Evolutionary conservation across 2,329 filamentous ascomycete species (phyloP).

Genomic region (Calonectria pteridis): DNA sequence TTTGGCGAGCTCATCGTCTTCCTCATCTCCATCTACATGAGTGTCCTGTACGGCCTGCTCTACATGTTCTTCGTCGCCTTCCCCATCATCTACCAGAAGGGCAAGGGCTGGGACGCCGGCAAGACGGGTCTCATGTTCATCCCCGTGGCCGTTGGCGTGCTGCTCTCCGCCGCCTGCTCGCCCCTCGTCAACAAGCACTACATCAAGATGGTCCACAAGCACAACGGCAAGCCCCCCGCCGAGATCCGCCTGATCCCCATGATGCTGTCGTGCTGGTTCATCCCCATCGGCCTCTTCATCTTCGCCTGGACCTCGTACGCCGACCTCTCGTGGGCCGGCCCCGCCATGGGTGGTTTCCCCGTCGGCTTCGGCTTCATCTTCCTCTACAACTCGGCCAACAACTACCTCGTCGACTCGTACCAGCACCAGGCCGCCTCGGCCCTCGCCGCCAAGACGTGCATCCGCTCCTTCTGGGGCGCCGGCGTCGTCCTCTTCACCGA

Average conservation of each 20-base stretch:
- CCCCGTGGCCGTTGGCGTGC: conserved; percentile 81
- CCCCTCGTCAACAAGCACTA: conserved; percentile 88
- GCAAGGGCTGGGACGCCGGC: conserved; percentile 82
- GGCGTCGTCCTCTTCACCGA: conserved; percentile 81
- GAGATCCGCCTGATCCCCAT: conserved; percentile 86
- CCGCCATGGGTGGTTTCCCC: conserved; percentile 76
- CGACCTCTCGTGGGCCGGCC: conserved; percentile 76
- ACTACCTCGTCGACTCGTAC: conserved; percentile 76
- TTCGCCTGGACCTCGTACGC: conserved; percentile 75
- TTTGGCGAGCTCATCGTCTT: conserved; percentile 89
- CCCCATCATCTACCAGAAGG: conserved; percentile 79
- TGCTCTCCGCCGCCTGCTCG: conserved; percentile 74
- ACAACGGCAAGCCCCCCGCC: conserved; percentile 80
- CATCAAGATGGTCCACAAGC: conserved; percentile 69
- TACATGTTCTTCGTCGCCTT: conserved; percentile 84
- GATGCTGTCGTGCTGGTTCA: conserved; percentile 82
- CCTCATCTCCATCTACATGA: conserved; percentile 88
- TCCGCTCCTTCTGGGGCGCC: conserved; percentile 86
- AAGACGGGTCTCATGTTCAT: conserved; percentile 90
- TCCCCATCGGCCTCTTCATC: conserved; percentile 69
- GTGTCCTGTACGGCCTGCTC: conserved; percentile 79
- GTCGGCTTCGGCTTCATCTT: conserved; percentile 88
- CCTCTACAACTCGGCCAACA: conserved; percentile 83
- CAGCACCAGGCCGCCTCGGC: conserved; percentile 83
- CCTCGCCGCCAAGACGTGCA: conserved; percentile 84